These are phyloP conservation scores for Kodamaea kaohsiungensis DNA, from an alignment of 805 yeast genomes.

Conservation along the genomic window DNA sequence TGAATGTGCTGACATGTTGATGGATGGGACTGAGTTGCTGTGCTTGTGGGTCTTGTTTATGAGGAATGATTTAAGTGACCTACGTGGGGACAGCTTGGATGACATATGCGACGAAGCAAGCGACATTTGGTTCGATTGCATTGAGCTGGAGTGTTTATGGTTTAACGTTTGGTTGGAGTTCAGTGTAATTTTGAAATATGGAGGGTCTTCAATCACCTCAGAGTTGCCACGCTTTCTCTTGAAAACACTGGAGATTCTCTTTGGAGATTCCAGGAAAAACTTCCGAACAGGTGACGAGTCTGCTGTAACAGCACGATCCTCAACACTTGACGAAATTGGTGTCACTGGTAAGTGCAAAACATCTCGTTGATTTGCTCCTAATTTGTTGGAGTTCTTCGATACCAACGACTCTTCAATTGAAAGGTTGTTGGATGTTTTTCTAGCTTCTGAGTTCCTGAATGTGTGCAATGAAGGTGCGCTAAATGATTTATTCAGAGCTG, in stretches of 20 bases:
- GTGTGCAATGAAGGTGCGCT: conserved; percentile 47
- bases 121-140: conserved; percentile 28
- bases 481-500: conserved; percentile 19
- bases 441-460: conserved; percentile 24
- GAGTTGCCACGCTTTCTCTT: conserved; percentile 10
- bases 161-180: not conserved
- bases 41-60: conserved; percentile 14
- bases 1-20: conserved; percentile 2
- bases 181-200: not conserved
- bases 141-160: conserved; percentile 30
- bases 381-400: not conserved
- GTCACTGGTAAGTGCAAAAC: not conserved
- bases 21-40: conserved; percentile 9
- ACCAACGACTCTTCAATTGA: conserved; percentile 4
- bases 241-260: conserved; percentile 24
- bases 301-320: conserved; percentile 10
- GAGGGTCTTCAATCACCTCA: not conserved
- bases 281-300: conserved; percentile 35
- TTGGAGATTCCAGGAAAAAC: conserved; percentile 32
- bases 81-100: conserved; percentile 35
- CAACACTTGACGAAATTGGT: not conserved
- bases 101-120: conserved; percentile 25
- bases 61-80: conserved; percentile 24
- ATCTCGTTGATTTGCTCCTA: conserved; percentile 1
- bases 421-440: conserved; percentile 11